phyloP scores from a whole-genome alignment of 2,329 filamentous ascomycete species.

The Pleoardoris graminearum region DNA sequence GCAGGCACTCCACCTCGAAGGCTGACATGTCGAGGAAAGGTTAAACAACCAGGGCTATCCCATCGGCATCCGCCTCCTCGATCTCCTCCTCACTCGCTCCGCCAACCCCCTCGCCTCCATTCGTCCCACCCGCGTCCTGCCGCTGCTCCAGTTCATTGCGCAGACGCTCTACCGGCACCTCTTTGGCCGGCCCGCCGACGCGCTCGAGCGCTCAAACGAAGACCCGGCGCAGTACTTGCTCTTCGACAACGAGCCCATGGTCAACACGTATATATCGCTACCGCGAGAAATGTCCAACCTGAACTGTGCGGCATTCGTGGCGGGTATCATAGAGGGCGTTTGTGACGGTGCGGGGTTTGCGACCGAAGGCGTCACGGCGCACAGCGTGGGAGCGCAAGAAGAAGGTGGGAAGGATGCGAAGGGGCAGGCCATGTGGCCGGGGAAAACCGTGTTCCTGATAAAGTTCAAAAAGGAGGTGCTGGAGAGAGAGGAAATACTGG shows the following conservation, averaged over 20 bases:
- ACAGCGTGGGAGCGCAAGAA: constrained; percentile 62
- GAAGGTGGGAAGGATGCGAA: constrained; percentile 59
- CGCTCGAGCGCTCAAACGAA: constrained; percentile 83
- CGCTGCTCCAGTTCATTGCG: constrained; percentile 93
- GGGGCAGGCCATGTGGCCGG: constrained; percentile 76
- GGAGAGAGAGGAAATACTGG: constrained; percentile 84
- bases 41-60: constrained; percentile 91
- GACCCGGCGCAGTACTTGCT: constrained; percentile 99
- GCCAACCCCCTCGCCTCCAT: constrained; percentile 50
- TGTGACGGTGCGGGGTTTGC: constrained; percentile 92
- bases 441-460: constrained; percentile 92
- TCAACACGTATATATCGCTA: constrained; percentile 91
- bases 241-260: constrained; percentile 94
- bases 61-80: constrained; percentile 89
- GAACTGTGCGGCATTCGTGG: constrained; percentile 94
- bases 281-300: constrained; percentile 95
- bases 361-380: constrained; percentile 81
- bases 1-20: neutral
- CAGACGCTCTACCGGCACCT: constrained; percentile 90
- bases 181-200: constrained; percentile 87
- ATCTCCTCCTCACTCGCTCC: constrained; percentile 82
- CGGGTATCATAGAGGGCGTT: constrained; percentile 91
- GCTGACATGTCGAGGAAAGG: constrained; percentile 50
- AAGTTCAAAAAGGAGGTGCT: constrained; percentile 90
- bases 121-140: constrained; percentile 83